Base-by-base conservation (phyloP, 2,329 filamentous ascomycete genomes). In the Colletotrichum falcatum region DNA sequence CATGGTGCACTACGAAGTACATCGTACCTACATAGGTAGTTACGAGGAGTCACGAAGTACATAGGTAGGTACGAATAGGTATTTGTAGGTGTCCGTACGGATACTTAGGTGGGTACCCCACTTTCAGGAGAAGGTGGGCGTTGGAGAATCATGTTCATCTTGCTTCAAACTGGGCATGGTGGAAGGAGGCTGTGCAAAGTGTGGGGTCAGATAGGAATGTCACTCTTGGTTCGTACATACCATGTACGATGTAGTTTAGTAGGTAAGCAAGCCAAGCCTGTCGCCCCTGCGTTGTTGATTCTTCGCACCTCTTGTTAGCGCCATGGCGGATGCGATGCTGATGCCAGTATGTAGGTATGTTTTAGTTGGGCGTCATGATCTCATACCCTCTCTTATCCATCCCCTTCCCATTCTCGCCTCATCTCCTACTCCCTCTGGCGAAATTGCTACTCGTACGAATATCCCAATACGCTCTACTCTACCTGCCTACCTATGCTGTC, bases 171-270 rank as follows among this genome's bases (percentile, higher is more conserved):
- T 42, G 44, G 69, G 65, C 69, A 70, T 70, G 69, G 65, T 61
- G 46, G 44, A 71, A 71, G 69, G 69, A 70, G 69, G 69, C 69
- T 71, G 69, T 71, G 69, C 66, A 70, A 70, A 64, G 69, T 71
- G 69, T 71, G 69, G 69, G 66, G 69, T 71, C 69, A 51, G 70
- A 70, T 71, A 59, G 46, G 53, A 67, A 55, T 71, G 60, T 65
- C 69, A 68, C 60, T 69, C 59, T 56, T 69, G 59, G 67, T 64
- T 59, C 30, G n/a, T n/a, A n/a, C n/a, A n/a, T n/a, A n/a, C n/a
- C n/a, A n/a, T n/a, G n/a, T n/a, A n/a, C 53, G 60, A 3, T 37
- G 33, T 12, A 39, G 48, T 69, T 61, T 53, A 65, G n/a, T 33
- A 46, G 59, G 55, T 60, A 46, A 55, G 44, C 59, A 49, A 53